A percentile compares a stretch with the other conserved stretches of the same genome.
Evolutionary conservation across 2,329 filamentous ascomycete species (phyloP).

Genomic region (Hypoxylon sp.): DNA sequence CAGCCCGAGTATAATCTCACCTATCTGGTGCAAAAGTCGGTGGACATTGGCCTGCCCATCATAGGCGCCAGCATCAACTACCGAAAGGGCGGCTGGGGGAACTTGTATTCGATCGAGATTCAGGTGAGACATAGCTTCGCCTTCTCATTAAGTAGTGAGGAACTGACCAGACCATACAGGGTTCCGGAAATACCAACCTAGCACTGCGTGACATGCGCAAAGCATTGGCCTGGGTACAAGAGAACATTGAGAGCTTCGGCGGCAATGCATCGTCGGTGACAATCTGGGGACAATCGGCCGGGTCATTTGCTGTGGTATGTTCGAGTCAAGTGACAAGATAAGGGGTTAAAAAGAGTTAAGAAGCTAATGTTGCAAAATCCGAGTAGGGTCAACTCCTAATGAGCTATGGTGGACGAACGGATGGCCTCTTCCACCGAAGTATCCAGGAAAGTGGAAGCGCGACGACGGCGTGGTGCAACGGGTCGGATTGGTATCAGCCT

Average conservation of each 20-base stretch:
- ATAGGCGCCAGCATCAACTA: constrained; percentile 64
- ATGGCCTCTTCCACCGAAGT: constrained; percentile 48
- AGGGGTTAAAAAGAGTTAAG: neutral
- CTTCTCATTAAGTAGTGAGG: neutral
- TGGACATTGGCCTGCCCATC: constrained; percentile 60
- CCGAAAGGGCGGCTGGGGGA: constrained; percentile 53
- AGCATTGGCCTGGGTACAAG: constrained; percentile 49
- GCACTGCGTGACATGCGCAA: constrained; percentile 50
- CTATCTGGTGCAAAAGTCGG: constrained; percentile 65
- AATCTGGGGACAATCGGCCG: constrained; percentile 51
- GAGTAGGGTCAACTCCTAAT: constrained; percentile 49
- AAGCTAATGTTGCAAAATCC: constrained; percentile 7
- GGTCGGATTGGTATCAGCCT: constrained; percentile 59
- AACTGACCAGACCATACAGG: constrained; percentile 37
- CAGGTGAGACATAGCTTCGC: constrained; percentile 36
- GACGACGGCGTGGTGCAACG: constrained; percentile 54
- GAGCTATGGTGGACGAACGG: constrained; percentile 48
- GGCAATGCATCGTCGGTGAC: constrained; percentile 49
- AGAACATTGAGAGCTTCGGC: constrained; percentile 50
- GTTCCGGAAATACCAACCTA: constrained; percentile 49
- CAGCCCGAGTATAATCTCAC: constrained; percentile 70
- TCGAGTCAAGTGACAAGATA: neutral
- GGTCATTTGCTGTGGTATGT: constrained; percentile 52
- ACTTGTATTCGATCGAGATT: constrained; percentile 50
- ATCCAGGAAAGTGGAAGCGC: constrained; percentile 53